Evolutionary conservation across 805 yeast species (phyloP), one percentile per base, ranked within the genome.

Genomic region (Ogataea nonfermentans): DNA sequence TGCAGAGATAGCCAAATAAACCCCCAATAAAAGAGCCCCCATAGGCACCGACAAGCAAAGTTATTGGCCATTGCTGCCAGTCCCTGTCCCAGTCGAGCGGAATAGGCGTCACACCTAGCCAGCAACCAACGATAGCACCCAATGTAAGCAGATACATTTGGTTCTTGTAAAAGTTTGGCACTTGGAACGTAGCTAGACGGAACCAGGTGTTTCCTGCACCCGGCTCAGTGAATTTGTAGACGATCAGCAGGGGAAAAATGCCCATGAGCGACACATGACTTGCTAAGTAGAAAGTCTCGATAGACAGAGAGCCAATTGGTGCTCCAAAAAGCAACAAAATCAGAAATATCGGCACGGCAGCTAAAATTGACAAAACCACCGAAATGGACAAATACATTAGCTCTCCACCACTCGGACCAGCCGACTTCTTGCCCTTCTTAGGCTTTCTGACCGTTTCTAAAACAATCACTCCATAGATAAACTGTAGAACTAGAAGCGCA

Each of bases 61-160:
- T 91, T 38, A 88, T 76, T 6, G 99, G 99, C 95, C 96, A 91
- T 37, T 71, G 74, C 62, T 91, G 99, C 99, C 99, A 91, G 17
- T 84, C 86, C 53, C 98, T 73, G 59, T 91, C 99, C 99, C 99
- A 91, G 62, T 91, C 99, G 43, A 93, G 70, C 0, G 98, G 97
- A 43, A 93, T 89, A 1, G 95, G 98, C 25, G 86, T 62, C 3
- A 91, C 96, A 11, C 98, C 97, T 1, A 88, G 49, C 98, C 98
- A 91, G 6, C 90, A 79, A 1, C 96, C 96, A 9, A 83, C 27
- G 27, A 70, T 47, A 1, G 70, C 62, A 4, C 76, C 76, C 9
- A 71, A 37, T 4, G 71, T 53, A 3, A 66, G 66, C 24, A 63
- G 54, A 39, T 67, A 71, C n/a, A 67, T 52, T 32, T 58, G 63